These are phyloP conservation scores for Pisolithus albus DNA, from an alignment of 768 basidiomycete genomes.

Conservation along the genomic window DNA sequence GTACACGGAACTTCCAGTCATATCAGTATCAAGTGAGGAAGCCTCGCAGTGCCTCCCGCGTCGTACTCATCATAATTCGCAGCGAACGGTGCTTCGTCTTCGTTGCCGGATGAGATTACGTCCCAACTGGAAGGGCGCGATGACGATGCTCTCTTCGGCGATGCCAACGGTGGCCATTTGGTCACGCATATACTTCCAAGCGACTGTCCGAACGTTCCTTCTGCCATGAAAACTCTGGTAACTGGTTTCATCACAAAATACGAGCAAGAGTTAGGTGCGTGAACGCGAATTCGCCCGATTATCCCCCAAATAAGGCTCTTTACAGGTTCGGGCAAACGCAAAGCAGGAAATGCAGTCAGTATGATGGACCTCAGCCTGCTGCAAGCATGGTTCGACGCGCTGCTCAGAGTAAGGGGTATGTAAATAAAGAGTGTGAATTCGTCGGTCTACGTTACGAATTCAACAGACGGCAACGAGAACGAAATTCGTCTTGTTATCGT, in stretches of 20 bases:
- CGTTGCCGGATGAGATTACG: slow-evolving; percentile 42
- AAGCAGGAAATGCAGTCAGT: slow-evolving; percentile 45
- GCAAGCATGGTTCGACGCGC: slow-evolving; percentile 49
- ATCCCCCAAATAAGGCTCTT: not conserved
- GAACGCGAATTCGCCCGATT: slow-evolving; percentile 6
- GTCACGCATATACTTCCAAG: slow-evolving; percentile 50
- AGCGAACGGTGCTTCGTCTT: slow-evolving; percentile 41
- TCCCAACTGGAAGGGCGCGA: slow-evolving; percentile 27
- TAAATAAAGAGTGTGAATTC: not conserved
- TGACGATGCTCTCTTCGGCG: slow-evolving; percentile 18
- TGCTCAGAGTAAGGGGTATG: slow-evolving; percentile 34
- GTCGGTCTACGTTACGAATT: not conserved
- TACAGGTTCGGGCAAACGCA: slow-evolving; percentile 37
- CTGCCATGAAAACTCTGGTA: slow-evolving; percentile 51
- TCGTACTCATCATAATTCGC: not conserved
- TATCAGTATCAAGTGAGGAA: slow-evolving; percentile 47
- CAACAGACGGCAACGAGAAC: slow-evolving; percentile 10
- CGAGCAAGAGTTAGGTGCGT: slow-evolving; percentile 25
- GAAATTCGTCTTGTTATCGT: slow-evolving; percentile 46
- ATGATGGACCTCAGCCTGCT: slow-evolving; percentile 57
- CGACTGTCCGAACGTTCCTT: slow-evolving; percentile 47
- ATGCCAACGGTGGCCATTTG: slow-evolving; percentile 16
- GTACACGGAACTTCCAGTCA: slow-evolving; percentile 51
- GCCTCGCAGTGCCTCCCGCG: not conserved
- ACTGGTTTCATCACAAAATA: slow-evolving; percentile 43